These are phyloP conservation scores for Penicillium atrosanguineum DNA, from an alignment of 495 filamentous ascomycete species.

Conservation along the genomic window DNA sequence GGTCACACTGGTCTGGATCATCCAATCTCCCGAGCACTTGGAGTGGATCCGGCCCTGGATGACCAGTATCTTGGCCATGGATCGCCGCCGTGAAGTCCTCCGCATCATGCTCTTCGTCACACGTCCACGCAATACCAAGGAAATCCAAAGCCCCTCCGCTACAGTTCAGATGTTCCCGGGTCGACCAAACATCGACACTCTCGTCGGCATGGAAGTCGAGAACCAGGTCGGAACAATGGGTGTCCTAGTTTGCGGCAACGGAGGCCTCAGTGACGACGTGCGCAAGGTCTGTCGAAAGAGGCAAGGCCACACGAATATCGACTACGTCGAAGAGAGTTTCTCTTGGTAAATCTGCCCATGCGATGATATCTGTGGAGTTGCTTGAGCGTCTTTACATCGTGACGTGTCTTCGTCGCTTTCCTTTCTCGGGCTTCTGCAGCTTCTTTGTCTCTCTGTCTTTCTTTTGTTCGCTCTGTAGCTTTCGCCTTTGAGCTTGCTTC, in stretches of 20 bases:
- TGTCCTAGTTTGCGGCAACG: conserved; percentile 88
- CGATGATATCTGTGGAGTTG: conserved; percentile 2
- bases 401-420: conserved; percentile 10
- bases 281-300: conserved; percentile 66
- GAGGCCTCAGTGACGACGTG: conserved; percentile 79
- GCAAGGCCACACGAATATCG: conserved; percentile 62
- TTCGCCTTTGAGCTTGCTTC: conserved; percentile 4
- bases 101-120: conserved; percentile 87
- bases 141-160: conserved; percentile 64
- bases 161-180: conserved; percentile 86
- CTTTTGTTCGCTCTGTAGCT: neutral
- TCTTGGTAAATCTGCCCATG: conserved; percentile 60
- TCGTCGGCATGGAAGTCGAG: conserved; percentile 73
- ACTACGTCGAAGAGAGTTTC: conserved; percentile 87
- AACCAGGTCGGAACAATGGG: conserved; percentile 81
- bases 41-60: conserved; percentile 96
- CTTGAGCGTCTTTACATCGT: conserved; percentile 2
- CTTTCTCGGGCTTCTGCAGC: conserved; percentile 1
- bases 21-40: conserved; percentile 80
- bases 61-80: conserved; percentile 78
- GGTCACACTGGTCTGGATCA: conserved; percentile 84
- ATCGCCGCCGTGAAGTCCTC: conserved; percentile 71
- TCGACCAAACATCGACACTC: conserved; percentile 73
- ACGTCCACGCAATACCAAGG: conserved; percentile 67
- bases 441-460: neutral